Conservation (phyloP, 306 rosid genomes). For the Quercus mongolica region DNA sequence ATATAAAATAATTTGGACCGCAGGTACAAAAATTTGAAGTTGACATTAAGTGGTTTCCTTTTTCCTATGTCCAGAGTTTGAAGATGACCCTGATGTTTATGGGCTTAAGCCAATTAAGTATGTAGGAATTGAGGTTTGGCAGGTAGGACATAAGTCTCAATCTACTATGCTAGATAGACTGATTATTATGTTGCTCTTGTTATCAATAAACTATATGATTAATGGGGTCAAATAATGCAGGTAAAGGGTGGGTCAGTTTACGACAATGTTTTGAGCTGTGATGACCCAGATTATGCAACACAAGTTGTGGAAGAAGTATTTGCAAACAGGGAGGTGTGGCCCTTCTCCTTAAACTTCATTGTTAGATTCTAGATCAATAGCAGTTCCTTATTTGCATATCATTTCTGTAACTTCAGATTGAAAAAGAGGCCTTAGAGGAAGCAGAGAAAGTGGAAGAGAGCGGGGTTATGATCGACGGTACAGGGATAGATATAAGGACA, state of each 20-base stretch:
- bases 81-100: slow-evolving; percentile 58
- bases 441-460: too few species aligned
- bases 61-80: slow-evolving; percentile 39
- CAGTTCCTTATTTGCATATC: not conserved
- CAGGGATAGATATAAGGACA: too few species aligned
- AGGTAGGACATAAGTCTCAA: slow-evolving; percentile 34
- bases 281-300: slow-evolving; percentile 59
- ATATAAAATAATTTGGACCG: not conserved
- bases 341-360: slow-evolving; percentile 14
- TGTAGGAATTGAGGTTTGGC: slow-evolving; percentile 62
- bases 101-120: slow-evolving; percentile 59
- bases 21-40: not conserved
- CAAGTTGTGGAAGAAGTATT: slow-evolving; percentile 51
- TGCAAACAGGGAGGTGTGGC: slow-evolving; percentile 46
- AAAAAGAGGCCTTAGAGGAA: slow-evolving; percentile 47
- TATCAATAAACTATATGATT: not conserved
- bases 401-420: slow-evolving; percentile 47
- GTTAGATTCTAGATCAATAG: not conserved
- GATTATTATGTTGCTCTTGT: slow-evolving; percentile 2
- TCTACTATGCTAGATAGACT: not conserved
- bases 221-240: slow-evolving; percentile 23
- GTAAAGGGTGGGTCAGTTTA: slow-evolving; percentile 58
- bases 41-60: slow-evolving; percentile 12
- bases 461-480: too few species aligned
- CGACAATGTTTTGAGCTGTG: slow-evolving; percentile 39